These are phyloP conservation scores for Hyaloscypha hepaticicola DNA, from an alignment of 495 filamentous ascomycete species.

Conservation along the genomic window DNA sequence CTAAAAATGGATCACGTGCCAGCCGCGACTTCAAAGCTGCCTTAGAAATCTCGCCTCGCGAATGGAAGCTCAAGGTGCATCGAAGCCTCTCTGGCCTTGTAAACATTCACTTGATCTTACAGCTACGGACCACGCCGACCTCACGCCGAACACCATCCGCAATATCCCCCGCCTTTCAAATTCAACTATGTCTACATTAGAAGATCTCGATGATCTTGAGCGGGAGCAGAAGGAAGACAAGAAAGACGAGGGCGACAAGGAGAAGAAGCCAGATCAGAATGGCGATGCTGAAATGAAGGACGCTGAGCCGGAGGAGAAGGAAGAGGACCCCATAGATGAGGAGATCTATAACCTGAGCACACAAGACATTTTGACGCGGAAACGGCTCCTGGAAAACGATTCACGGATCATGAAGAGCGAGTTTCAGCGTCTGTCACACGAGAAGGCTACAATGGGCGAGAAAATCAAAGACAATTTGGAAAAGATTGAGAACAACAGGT, in stretches of 20 bases:
- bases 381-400: conserved; percentile 92
- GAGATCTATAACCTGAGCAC: conserved; percentile 90
- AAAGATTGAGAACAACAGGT: conserved; percentile 99
- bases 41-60: conserved; percentile 26
- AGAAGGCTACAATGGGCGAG: conserved; percentile 91
- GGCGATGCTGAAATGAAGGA: conserved; percentile 91
- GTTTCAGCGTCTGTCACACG: conserved; percentile 87
- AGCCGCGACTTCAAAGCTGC: conserved; percentile 8
- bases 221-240: conserved; percentile 61
- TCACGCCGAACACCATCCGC: not conserved
- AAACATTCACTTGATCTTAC: conserved; percentile 3
- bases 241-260: conserved; percentile 71
- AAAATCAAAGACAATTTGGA: conserved; percentile 99
- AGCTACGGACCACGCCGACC: not conserved
- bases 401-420: conserved; percentile 98
- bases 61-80: conserved; percentile 26
- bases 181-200: conserved; percentile 72
- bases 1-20: conserved; percentile 8
- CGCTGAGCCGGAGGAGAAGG: conserved; percentile 66
- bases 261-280: conserved; percentile 64
- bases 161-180: not conserved
- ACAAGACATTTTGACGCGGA: conserved; percentile 85
- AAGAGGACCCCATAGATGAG: conserved; percentile 80
- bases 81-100: conserved; percentile 12
- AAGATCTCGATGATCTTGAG: conserved; percentile 71